phyloP scores from a whole-genome alignment of 768 basidiomycete genomes.

The Tephrocybe sp. region DNA sequence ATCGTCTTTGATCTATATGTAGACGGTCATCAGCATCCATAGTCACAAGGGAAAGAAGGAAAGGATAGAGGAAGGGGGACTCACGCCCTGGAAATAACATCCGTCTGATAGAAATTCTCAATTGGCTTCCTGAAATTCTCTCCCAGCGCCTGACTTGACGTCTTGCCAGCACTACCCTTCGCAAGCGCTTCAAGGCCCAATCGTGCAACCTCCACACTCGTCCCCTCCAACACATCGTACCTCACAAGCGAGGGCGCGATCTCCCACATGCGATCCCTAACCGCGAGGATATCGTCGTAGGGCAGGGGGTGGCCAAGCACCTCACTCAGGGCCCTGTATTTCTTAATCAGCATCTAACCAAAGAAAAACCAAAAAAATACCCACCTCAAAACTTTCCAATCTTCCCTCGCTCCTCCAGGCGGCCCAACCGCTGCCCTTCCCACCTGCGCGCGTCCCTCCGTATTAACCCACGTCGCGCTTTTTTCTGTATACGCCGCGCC shows the following conservation, averaged over 20 bases:
- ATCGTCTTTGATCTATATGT: constrained; percentile 81
- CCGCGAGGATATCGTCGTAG: constrained; percentile 81
- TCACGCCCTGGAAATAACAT: constrained; percentile 90
- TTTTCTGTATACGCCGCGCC: constrained; percentile 93
- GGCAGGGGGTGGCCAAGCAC: constrained; percentile 78
- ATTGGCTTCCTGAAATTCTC: constrained; percentile 77
- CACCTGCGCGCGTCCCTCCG: constrained; percentile 90
- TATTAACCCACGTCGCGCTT: constrained; percentile 92
- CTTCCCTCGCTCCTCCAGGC: constrained; percentile 94
- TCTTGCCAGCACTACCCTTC: constrained; percentile 48
- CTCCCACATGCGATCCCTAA: constrained; percentile 96
- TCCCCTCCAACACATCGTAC: constrained; percentile 79
- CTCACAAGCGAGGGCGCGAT: constrained; percentile 87
- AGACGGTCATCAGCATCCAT: neutral
- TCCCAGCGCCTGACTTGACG: constrained; percentile 58
- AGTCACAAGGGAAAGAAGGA: neutral
- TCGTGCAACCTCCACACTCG: constrained; percentile 70
- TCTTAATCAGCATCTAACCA: neutral
- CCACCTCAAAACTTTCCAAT: constrained; percentile 95
- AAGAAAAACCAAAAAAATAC: constrained; percentile 17
- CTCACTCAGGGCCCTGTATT: constrained; percentile 81
- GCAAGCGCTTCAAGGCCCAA: constrained; percentile 66
- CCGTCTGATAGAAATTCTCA: constrained; percentile 93
- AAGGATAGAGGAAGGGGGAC: too few species aligned
- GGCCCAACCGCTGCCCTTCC: constrained; percentile 90